Evolutionary conservation across 345 rosid genomes (phyloP).

Genomic region (Hirschfeldia incana): DNA sequence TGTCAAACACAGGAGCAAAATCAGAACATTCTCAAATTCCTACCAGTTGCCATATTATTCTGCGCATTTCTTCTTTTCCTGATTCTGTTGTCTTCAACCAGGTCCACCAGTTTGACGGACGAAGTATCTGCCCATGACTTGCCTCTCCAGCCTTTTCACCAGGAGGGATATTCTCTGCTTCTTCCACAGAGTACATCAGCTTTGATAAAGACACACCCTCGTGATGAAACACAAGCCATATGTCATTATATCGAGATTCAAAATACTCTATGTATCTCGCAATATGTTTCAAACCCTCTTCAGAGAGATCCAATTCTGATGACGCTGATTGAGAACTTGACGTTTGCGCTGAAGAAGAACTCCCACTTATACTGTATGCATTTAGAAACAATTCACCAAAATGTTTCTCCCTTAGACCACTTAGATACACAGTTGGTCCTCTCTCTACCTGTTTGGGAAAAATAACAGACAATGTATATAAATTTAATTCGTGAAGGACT

Average conservation of each 20-base stretch:
- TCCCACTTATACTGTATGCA: constrained; percentile 56
- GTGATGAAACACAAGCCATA: constrained; percentile 89
- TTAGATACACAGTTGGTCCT: constrained; percentile 74
- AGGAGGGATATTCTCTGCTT: constrained; percentile 44
- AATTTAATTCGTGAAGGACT: constrained; percentile 6
- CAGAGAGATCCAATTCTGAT: constrained; percentile 45
- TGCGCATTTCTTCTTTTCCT: constrained; percentile 86
- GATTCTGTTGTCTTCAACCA: constrained; percentile 88
- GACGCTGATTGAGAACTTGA: constrained; percentile 43
- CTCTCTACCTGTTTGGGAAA: constrained; percentile 73
- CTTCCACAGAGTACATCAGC: constrained; percentile 73
- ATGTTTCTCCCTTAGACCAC: constrained; percentile 93
- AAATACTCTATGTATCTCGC: constrained; percentile 91
- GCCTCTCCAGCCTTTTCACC: constrained; percentile 55
- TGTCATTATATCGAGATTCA: constrained; percentile 84
- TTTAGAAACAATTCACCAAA: constrained; percentile 86
- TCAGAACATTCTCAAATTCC: constrained; percentile 23
- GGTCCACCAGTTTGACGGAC: constrained; percentile 93
- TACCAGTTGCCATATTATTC: constrained; percentile 84
- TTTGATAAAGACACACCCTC: constrained; percentile 91
- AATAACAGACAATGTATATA: not conserved
- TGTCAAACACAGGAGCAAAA: constrained; percentile 19
- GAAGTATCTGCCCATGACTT: constrained; percentile 60
- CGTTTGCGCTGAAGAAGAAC: constrained; percentile 40
- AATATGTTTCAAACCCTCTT: constrained; percentile 84